Conservation (phyloP, 495 filamentous ascomycete genomes). For the Cladorrhinum samala region DNA sequence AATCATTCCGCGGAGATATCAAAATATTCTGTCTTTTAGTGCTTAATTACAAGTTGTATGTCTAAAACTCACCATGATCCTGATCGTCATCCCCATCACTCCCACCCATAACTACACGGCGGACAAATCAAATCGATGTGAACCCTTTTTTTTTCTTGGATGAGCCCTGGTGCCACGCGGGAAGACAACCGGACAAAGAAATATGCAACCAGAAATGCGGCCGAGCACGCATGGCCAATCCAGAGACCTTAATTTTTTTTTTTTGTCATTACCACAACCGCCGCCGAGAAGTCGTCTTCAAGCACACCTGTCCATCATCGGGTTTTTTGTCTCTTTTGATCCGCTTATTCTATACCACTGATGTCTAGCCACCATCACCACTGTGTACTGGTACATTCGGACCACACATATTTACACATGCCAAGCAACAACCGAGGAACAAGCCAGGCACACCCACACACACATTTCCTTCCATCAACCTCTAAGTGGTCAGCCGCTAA, state of each 20-base stretch:
- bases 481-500: constrained; percentile 18
- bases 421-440: neutral
- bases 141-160: neutral
- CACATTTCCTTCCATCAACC: neutral
- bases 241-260: neutral
- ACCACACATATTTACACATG: neutral
- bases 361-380: neutral
- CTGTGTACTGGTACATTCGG: neutral
- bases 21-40: too few species aligned
- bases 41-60: too few species aligned
- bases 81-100: too few species aligned
- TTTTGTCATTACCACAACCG: neutral
- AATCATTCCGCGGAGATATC: too few species aligned
- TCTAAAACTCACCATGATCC: too few species aligned
- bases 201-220: neutral
- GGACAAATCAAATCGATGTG: too few species aligned
- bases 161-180: neutral
- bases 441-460: neutral
- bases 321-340: neutral
- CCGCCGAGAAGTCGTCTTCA: neutral
- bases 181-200: neutral
- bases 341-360: neutral
- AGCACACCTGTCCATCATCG: neutral
- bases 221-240: neutral
- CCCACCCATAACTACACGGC: too few species aligned